These are phyloP conservation scores for Stachybotrys chartarum DNA, from an alignment of 2,329 filamentous ascomycete genomes.

Conservation along the genomic window DNA sequence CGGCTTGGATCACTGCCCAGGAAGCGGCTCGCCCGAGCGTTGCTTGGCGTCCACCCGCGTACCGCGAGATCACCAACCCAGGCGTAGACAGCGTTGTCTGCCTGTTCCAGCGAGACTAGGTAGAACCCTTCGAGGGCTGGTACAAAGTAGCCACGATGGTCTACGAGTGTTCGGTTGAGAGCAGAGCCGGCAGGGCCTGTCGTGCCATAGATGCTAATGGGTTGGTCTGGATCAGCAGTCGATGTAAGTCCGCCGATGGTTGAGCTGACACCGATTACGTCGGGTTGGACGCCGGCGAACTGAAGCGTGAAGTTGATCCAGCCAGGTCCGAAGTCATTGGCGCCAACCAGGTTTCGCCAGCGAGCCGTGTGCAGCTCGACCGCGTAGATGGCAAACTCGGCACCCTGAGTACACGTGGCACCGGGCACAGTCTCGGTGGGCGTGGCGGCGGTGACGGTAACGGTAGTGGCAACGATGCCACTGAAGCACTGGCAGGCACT, in stretches of 20 bases:
- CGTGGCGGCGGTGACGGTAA: conserved; percentile 4
- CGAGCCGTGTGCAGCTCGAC: not conserved
- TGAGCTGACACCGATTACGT: not conserved
- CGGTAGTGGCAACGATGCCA: conserved; percentile 7
- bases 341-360: not conserved
- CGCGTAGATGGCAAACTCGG: conserved; percentile 5
- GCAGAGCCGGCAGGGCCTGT: not conserved
- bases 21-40: not conserved
- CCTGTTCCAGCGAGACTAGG: not conserved
- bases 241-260: not conserved
- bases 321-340: not conserved
- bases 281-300: not conserved
- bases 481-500: conserved; percentile 12
- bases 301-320: not conserved
- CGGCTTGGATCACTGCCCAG: not conserved
- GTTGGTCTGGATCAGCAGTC: not conserved
- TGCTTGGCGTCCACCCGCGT: not conserved
- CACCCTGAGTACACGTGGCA: conserved; percentile 4
- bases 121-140: not conserved
- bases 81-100: not conserved
- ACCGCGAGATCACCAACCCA: not conserved
- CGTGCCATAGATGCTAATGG: not conserved
- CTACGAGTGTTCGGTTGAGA: not conserved
- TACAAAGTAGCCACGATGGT: not conserved
- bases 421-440: not conserved